phyloP scores from a whole-genome alignment of 176 grass and related monocot genomes.

The Alopecurus myosuroides region DNA sequence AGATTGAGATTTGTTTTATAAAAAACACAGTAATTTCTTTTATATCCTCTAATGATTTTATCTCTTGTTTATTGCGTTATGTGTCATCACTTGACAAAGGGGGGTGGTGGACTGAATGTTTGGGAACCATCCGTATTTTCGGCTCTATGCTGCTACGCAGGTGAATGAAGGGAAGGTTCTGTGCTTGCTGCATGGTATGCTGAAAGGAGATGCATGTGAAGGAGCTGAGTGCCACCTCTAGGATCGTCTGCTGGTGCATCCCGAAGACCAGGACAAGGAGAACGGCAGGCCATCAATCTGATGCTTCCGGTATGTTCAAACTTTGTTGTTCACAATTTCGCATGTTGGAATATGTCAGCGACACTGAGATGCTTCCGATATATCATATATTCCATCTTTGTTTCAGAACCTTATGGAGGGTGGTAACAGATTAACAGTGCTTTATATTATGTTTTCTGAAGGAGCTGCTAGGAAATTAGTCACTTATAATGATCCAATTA shows the following conservation, averaged over 20 bases:
- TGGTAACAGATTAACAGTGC: not conserved
- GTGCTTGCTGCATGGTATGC: slow-evolving; percentile 13
- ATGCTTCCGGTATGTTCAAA: not conserved
- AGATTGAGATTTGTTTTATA: too few relatives aligned
- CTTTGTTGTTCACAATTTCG: not conserved
- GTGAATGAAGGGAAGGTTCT: slow-evolving; percentile 29
- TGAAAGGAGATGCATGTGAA: not conserved
- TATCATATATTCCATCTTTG: slow-evolving; percentile 2
- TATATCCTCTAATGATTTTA: too few relatives aligned
- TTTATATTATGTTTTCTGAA: not conserved
- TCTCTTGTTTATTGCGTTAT: not conserved
- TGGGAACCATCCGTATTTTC: not conserved
- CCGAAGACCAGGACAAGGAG: not conserved
- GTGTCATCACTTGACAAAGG: not conserved
- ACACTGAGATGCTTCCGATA: not conserved
- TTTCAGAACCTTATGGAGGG: slow-evolving; percentile 18
- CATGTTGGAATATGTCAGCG: slow-evolving; percentile 1
- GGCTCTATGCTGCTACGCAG: not conserved
- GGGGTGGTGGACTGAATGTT: not conserved
- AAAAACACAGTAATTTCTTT: too few relatives aligned
- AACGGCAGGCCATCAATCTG: not conserved
- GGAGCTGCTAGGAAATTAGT: not conserved
- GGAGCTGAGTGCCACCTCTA: slow-evolving; percentile 2
- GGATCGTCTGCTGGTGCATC: slow-evolving; percentile 25
- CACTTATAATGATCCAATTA: not conserved